phyloP scores from a whole-genome alignment of 2,329 filamentous ascomycete species.

The Aphanoascus verrucosus region DNA sequence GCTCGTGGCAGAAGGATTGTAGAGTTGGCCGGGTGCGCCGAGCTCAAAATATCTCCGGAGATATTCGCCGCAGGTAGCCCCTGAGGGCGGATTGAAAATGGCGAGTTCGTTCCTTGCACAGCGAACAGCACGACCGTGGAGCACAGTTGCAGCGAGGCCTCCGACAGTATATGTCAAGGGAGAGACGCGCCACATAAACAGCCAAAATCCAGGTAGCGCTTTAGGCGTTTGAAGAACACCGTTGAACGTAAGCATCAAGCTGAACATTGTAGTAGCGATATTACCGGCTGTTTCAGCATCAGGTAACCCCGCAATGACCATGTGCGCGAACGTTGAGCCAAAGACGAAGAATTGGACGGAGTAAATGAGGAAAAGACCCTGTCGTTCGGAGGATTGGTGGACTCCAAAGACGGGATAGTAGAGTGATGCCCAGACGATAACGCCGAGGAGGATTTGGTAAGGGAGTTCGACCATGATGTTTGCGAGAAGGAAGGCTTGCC shows the following conservation, averaged over 20 bases:
- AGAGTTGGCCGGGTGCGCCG: constrained; percentile 44
- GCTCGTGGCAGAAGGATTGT: constrained; percentile 39
- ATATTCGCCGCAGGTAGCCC: constrained; percentile 52
- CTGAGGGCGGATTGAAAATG: constrained; percentile 50
- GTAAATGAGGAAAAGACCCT: constrained; percentile 68
- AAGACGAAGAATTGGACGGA: constrained; percentile 67
- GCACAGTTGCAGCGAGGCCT: constrained; percentile 57
- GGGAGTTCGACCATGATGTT: constrained; percentile 78
- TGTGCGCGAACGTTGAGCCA: constrained; percentile 67
- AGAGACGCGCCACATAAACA: constrained; percentile 72
- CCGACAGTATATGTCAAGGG: constrained; percentile 74
- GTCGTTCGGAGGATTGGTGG: constrained; percentile 54
- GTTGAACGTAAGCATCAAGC: constrained; percentile 62
- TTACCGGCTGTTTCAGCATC: constrained; percentile 65
- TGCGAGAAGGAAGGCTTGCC: constrained; percentile 74
- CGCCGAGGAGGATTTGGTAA: constrained; percentile 64
- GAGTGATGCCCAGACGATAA: constrained; percentile 69
- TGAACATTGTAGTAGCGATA: constrained; percentile 64
- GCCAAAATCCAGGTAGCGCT: constrained; percentile 63
- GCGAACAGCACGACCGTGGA: constrained; percentile 54
- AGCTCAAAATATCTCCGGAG: constrained; percentile 41
- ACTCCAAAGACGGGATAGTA: constrained; percentile 67
- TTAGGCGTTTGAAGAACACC: constrained; percentile 55
- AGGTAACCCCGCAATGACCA: constrained; percentile 66
- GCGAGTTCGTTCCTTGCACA: constrained; percentile 63